Evolutionary conservation across 2,329 filamentous ascomycete genomes (phyloP), one percentile per base, ranked within the genome.

Genomic region (Nemania sp.): DNA sequence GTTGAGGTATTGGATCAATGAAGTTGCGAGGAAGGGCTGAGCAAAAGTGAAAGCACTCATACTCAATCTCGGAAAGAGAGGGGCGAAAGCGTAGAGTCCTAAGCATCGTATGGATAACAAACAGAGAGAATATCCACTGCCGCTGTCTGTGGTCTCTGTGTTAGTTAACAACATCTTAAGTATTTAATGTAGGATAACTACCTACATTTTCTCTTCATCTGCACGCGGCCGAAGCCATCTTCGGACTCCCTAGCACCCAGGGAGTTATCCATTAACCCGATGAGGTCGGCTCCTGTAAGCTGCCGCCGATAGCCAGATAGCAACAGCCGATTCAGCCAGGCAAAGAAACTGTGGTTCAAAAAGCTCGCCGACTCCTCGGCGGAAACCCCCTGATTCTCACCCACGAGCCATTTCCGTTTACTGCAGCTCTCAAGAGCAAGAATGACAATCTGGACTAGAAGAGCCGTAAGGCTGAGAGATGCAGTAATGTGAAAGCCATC

Each of bases 401-500:
- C 8, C 6, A 45, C 20, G 8, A 45, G 6, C 41, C 41, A 45
- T 45, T 20, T 45, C 18, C n/a, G 41, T 45, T 45, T 45, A 20
- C 41, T 45, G 18, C 41, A 45, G 41, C 41, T 45, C 41, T 45
- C 41, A 7, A 45, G 41, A 45, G 41, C 41, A n/a, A 45, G 41
- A 20, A 45, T 1, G 18, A 8, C 41, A 20, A 45, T 20, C 20
- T 45, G 41, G 18, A 45, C 18, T 45, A 45, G 41, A 8, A 45
- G 41, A 8, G 18, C 41, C 18, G n/a, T 18, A 20, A 45, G 41
- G 20, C 41, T 45, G n/a, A 45, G 20, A n/a, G 41, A 45, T 18
- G 41, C 41, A n/a, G 18, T 20, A 8, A 45, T n/a, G 15, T 45
- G 20, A 20, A 45, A 45, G 18, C 41, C 41, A 45, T 20, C 41